These are phyloP conservation scores for Wallacemonas rigidus DNA, from an alignment of 208 protist species.

Conservation along the genomic window DNA sequence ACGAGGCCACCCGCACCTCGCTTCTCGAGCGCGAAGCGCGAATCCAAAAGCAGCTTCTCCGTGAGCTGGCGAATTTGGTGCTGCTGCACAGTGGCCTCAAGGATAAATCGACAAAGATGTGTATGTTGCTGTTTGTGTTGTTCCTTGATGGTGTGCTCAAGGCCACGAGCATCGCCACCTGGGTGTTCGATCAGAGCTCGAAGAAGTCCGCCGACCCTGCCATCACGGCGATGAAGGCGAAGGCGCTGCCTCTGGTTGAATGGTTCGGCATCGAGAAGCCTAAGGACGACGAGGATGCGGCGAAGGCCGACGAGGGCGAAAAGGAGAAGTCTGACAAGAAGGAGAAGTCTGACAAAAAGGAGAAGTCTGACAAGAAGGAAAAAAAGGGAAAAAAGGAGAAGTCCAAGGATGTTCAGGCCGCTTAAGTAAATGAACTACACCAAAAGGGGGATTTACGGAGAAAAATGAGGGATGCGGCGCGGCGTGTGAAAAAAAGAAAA, in stretches of 20 bases:
- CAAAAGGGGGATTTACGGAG: not conserved
- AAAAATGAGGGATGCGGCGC: too few species aligned
- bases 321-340: conserved; percentile 10
- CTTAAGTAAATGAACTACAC: not conserved
- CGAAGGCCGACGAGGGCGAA: conserved; percentile 7
- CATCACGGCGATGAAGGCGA: conserved; percentile 44
- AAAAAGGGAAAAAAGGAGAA: not conserved
- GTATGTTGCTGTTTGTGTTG: conserved; percentile 73
- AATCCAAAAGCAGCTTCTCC: conserved; percentile 60
- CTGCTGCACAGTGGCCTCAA: conserved; percentile 33
- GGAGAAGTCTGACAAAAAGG: conserved; percentile 15
- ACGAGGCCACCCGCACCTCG: conserved; percentile 65
- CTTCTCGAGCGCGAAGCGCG: conserved; percentile 61
- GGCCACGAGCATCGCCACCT: conserved; percentile 55
- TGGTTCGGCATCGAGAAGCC: conserved; percentile 54
- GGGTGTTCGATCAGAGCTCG: conserved; percentile 33
- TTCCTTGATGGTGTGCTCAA: conserved; percentile 74
- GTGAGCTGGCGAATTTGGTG: conserved; percentile 40
- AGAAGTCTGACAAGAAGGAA: conserved; percentile 10
- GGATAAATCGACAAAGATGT: conserved; percentile 55
- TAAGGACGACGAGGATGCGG: not conserved
- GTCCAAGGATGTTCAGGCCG: conserved; percentile 1
- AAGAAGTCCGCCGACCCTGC: conserved; percentile 33
- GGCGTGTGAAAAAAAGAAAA: conserved; percentile 6
- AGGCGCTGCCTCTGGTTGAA: conserved; percentile 46